A percentile compares a stretch with the other conserved stretches of the same genome.
Conservation (phyloP, 2,329 filamentous ascomycete genomes). For the Sporothrix humicola region DNA sequence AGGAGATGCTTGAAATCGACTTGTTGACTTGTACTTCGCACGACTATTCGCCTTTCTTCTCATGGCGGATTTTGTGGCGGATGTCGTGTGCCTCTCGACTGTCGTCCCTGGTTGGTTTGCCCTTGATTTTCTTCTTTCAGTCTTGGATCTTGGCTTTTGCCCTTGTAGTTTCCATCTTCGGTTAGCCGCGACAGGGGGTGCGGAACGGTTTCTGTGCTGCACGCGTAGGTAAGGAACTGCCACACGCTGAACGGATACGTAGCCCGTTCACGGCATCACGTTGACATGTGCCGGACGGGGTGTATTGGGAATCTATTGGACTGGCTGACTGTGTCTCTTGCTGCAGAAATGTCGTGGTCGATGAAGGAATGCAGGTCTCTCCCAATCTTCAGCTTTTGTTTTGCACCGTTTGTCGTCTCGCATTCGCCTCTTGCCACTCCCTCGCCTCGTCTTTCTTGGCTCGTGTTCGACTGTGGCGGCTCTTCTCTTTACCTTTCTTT, state of each 20-base stretch:
- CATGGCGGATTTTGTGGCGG: no score
- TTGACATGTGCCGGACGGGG: slow-evolving; percentile 22
- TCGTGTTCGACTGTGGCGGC: slow-evolving; percentile 2
- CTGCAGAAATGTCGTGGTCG: not conserved
- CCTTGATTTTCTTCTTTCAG: slow-evolving; percentile 1
- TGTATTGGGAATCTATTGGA: not conserved
- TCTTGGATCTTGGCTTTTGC: not conserved
- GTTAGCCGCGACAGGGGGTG: slow-evolving; percentile 29
- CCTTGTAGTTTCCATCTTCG: slow-evolving; percentile 21
- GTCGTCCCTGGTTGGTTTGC: not conserved
- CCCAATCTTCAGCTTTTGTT: not conserved
- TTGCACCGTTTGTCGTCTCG: not conserved
- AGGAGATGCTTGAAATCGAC: no score
- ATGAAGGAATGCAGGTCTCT: not conserved
- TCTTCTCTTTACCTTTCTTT: not conserved
- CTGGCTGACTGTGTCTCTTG: not conserved
- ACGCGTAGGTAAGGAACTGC: slow-evolving; percentile 1
- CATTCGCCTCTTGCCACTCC: slow-evolving; percentile 5
- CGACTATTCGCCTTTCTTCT: not conserved
- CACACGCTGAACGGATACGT: slow-evolving; percentile 9
- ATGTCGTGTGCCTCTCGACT: not conserved
- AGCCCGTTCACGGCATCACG: slow-evolving; percentile 23
- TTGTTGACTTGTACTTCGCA: not conserved
- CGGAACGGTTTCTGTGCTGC: slow-evolving; percentile 4
- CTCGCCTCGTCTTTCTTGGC: not conserved